Evolutionary conservation across 768 basidiomycete genomes (phyloP).

Genomic region (Mycena haematopus): DNA sequence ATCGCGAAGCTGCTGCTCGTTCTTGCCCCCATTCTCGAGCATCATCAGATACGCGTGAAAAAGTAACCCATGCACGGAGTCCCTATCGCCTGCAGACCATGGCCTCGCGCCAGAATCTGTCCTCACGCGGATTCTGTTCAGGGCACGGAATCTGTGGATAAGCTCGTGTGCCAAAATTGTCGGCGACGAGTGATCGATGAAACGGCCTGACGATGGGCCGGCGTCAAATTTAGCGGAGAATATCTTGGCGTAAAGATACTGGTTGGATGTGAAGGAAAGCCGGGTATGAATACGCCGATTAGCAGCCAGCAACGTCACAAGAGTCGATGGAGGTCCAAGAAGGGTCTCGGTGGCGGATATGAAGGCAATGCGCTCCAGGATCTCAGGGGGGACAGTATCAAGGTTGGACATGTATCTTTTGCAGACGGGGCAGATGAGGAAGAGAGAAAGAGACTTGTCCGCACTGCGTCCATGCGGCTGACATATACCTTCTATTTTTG

Average conservation of each 20-base stretch:
- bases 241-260: conserved; percentile 75
- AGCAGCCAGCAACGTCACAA: conserved; percentile 61
- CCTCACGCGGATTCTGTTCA: conserved; percentile 62
- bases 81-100: conserved; percentile 34
- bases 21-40: conserved; percentile 81
- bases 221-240: conserved; percentile 74
- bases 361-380: conserved; percentile 81
- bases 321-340: conserved; percentile 65
- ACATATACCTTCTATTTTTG: conserved; percentile 15
- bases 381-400: conserved; percentile 70
- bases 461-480: conserved; percentile 19
- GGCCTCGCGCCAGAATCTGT: conserved; percentile 42
- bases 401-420: conserved; percentile 37
- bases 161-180: conserved; percentile 66
- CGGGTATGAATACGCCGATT: conserved; percentile 55
- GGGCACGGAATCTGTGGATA: conserved; percentile 58
- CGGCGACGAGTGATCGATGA: conserved; percentile 48
- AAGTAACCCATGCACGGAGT: conserved; percentile 54
- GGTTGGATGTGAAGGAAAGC: conserved; percentile 61
- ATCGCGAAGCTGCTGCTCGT: conserved; percentile 71
- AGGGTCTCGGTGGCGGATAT: conserved; percentile 58
- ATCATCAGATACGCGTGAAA: conserved; percentile 79
- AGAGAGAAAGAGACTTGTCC: conserved; percentile 17
- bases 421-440: conserved; percentile 15
- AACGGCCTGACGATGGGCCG: conserved; percentile 53